Evolutionary conservation across 805 yeast species (phyloP), one percentile per base, ranked within the genome.

Genomic region (Metschnikowia proteae): DNA sequence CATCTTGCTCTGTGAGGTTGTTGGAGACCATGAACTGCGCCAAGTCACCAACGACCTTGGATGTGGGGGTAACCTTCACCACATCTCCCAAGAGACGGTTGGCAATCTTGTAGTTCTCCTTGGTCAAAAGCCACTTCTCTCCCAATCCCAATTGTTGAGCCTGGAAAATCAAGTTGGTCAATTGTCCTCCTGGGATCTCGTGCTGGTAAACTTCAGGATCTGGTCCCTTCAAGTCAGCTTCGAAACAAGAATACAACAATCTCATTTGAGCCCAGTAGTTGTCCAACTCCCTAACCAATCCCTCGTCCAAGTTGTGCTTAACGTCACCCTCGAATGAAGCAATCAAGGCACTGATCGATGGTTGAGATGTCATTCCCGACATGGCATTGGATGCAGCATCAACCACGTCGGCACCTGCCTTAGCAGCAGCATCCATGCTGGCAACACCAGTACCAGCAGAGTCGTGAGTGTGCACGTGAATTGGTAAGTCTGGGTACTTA

Each of bases 21-120:
- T 94, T 94, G 41, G 96, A 82, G 52, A 94, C 99, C 99, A 94
- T 94, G 65, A 94, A 94, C 75, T 94, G 99, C n/a, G 99, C 99
- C 72, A 94, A 81, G 66, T 94, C 99, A 61, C 99, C 99, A 55
- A 94, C 99, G 63, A 94, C 99, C 78, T 94, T 94, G n/a, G 98
- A 91, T 25, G 99, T 94, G 52, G 99, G 99, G 8, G 99, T 94
- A 46, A 94, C 99, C 76, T 94, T 94, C 62, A 94, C 98, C 66
- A 94, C 81, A 68, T 94, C 99, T 55, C 99, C 99, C 56, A 94
- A 79, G 54, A 94, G 78, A 61, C 79, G 71, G 75, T 94, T 94
- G 50, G 99, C 99, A 59, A 83, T 85, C 68, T 84, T 85, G 73
- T 94, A 94, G 27, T 97, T 94, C 67, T 81, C 85, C 80, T 94